These are phyloP conservation scores for Penicillium silybi DNA, from an alignment of 495 filamentous ascomycete genomes.

Conservation along the genomic window DNA sequence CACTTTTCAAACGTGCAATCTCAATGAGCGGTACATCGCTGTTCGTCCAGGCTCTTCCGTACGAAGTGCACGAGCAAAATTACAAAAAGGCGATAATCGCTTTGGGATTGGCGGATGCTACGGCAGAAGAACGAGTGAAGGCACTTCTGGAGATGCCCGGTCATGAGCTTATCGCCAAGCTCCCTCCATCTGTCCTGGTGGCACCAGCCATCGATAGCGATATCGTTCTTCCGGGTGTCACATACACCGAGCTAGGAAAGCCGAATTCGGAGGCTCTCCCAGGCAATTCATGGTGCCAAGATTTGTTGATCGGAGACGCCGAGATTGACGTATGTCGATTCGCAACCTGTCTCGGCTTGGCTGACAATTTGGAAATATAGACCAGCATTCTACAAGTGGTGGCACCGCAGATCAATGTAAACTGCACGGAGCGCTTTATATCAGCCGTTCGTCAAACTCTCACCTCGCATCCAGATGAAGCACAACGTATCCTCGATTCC, in stretches of 20 bases:
- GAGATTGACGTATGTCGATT: constrained; percentile 35
- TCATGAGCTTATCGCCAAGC: constrained; percentile 28
- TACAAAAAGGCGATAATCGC: constrained; percentile 34
- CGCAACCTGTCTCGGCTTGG: not conserved
- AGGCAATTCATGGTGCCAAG: constrained; percentile 32
- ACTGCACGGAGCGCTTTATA: constrained; percentile 30
- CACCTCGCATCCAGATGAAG: constrained; percentile 11
- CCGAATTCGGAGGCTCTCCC: constrained; percentile 15
- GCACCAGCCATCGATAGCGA: constrained; percentile 35
- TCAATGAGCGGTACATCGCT: constrained; percentile 37
- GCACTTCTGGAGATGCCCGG: constrained; percentile 28
- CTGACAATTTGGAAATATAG: constrained; percentile 3
- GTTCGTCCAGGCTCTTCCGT: constrained; percentile 25
- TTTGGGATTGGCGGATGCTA: constrained; percentile 28
- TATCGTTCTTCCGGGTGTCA: constrained; percentile 24
- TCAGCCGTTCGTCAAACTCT: constrained; percentile 20
- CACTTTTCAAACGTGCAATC: constrained; percentile 39
- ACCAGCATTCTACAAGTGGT: constrained; percentile 26
- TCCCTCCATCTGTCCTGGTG: constrained; percentile 21
- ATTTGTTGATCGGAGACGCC: constrained; percentile 41
- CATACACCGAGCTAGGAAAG: constrained; percentile 19
- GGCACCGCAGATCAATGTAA: constrained; percentile 20
- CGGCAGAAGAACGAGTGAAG: constrained; percentile 28
- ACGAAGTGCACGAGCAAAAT: constrained; percentile 29
- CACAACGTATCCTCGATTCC: constrained; percentile 24